These are phyloP conservation scores for Phanerochaete sordida DNA, from an alignment of 768 basidiomycete genomes.

Conservation along the genomic window DNA sequence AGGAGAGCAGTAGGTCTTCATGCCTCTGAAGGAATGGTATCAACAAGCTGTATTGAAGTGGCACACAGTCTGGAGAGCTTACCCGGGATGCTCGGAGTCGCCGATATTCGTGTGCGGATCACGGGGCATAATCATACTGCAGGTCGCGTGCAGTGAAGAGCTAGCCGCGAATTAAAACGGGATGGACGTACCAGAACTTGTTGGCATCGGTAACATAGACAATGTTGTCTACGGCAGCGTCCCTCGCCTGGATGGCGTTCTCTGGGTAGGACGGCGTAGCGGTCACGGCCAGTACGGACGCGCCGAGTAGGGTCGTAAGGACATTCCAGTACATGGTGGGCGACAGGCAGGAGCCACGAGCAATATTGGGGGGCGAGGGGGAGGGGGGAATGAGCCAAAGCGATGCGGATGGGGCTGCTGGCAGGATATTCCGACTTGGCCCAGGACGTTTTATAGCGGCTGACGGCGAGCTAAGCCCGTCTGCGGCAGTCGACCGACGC, in stretches of 20 bases:
- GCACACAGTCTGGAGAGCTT: background rate
- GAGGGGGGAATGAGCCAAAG: too few species aligned
- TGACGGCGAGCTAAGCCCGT: background rate
- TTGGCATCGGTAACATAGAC: constrained; percentile 44
- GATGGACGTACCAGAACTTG: constrained; percentile 40
- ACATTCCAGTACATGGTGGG: constrained; percentile 1
- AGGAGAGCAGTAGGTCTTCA: constrained; percentile 51
- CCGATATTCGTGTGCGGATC: constrained; percentile 50
- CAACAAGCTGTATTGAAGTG: background rate
- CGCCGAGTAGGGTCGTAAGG: constrained; percentile 3
- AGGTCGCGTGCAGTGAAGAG: background rate
- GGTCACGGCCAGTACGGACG: constrained; percentile 4
- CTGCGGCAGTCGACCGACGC: background rate
- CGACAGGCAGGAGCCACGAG: background rate
- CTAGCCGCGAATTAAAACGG: too few species aligned
- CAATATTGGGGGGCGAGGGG: too few species aligned
- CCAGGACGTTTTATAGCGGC: background rate
- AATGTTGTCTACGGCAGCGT: constrained; percentile 38
- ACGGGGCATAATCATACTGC: constrained; percentile 26
- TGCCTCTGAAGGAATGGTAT: constrained; percentile 28
- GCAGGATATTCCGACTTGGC: background rate
- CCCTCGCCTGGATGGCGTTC: constrained; percentile 10
- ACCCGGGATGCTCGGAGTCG: constrained; percentile 50
- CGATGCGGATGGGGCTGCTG: background rate
- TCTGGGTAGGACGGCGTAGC: constrained; percentile 9